Evolutionary conservation across 352 stramenopile species (phyloP), one percentile per base, ranked within the genome.

Genomic region (Globisporangium echinulatum): DNA sequence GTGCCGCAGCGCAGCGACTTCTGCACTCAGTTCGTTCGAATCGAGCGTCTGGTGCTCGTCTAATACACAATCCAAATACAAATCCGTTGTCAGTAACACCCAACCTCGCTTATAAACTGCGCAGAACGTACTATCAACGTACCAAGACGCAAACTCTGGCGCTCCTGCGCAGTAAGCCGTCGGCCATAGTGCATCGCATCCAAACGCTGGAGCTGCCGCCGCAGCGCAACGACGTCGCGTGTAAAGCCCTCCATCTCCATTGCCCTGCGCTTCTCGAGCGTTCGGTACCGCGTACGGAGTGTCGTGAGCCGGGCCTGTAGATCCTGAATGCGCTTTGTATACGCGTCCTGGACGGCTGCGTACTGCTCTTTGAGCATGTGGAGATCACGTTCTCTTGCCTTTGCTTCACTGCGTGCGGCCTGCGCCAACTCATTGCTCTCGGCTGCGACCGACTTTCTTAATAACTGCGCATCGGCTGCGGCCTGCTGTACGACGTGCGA

Each of bases 191-290:
- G 70, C 58, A 84, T 74, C 25, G 82, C 72, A 54, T 93, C 84
- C 17, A 93, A 67, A 46, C 86, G 85, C 58, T 90, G 78, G 15
- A 90, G 61, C 62, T 92, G 72, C 2, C 78, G 66, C 64, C 84
- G 88, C 39, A 91, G 61, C 37, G 67, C 67, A 0, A 72, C 69
- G 19, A 93, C 61, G 48, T 92, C 84, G 6, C 82, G 64, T 15
- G 78, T 86, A 61, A 93, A 94, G 0, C 82, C 85, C 50, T 94
- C 85, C 81, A 92, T 91, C 58, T 94, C 85, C 80, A 94, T 87
- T 2, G 79, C 71, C 10, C 85, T 73, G 15, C 85, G 69, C 25
- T 77, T 84, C 54, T 91, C 82, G 7, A 94, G 57, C 54, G 63
- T 81, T 3, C 67, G 77, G 50, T 91, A 92, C 6, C 78, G 70